phyloP scores from a whole-genome alignment of 257 asterid species.

The Solanum habrochaites region DNA sequence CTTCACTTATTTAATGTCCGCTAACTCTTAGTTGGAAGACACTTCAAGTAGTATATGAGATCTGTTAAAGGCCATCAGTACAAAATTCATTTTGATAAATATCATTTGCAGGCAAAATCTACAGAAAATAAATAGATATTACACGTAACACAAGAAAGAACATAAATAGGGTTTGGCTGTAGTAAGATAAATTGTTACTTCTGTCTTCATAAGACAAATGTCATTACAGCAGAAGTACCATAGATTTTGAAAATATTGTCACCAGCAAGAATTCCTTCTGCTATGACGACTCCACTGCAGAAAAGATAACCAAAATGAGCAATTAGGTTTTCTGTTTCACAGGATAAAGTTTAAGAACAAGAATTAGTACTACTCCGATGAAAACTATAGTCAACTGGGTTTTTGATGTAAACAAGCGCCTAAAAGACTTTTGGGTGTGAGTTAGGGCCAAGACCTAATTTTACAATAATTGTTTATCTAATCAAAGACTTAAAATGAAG shows the following conservation, averaged over 20 bases:
- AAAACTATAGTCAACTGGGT: neutral
- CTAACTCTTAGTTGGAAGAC: neutral
- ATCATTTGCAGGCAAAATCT: neutral
- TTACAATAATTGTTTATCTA: neutral
- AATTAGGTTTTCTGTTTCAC: neutral
- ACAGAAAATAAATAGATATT: neutral
- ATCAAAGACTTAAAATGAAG: neutral
- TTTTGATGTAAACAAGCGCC: neutral
- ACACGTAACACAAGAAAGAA: neutral
- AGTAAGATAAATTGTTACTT: neutral
- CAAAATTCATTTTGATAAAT: neutral
- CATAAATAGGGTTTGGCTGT: neutral
- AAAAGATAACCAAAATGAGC: conserved; percentile 2
- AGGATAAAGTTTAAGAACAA: neutral
- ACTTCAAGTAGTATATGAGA: neutral
- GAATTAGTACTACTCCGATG: neutral
- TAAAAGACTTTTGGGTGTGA: neutral
- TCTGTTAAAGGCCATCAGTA: neutral
- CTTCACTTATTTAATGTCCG: neutral
- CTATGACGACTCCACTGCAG: conserved; percentile 93
- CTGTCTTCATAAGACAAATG: neutral
- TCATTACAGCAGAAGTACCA: conserved; percentile 31
- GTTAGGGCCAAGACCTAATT: neutral
- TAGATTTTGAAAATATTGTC: conserved; percentile 43
- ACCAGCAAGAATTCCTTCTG: conserved; percentile 61